Base-by-base conservation (phyloP, 192 early-diverging fungal genomes). In the Paraglomus brasilianum region DNA sequence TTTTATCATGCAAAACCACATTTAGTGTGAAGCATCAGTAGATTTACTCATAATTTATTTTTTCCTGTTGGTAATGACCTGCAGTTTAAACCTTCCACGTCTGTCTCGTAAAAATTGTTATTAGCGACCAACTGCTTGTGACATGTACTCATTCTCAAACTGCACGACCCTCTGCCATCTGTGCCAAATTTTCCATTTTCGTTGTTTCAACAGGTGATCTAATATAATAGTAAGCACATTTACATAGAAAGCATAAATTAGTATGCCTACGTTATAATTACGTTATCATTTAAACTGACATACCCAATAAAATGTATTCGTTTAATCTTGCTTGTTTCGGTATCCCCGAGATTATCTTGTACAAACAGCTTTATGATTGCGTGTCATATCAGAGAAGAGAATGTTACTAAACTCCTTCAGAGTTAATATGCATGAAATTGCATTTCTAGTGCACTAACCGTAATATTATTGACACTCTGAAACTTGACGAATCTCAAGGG, bases 401-500 rank as follows among this genome's bases (percentile, higher is more conserved):
- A 30, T 30, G 30, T 30, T 30, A 30, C 30, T 30, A 30, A 30
- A 30, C 30, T 30, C 30, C 30, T 30, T 30, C 30, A 30, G 30
- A 30, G 30, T 30, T 30, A 30, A 30, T 30, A 30, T 30, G 30
- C 30, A 30, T 30, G 30, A 30, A 30, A 30, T 30, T 30, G 30
- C 30, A 30, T 10, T 44, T n/a, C 24, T 11, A 10, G 21, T 46
- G 22, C 46, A 70, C 78, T 69, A 74, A 91, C 83, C 51, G 90
- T 86, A 57, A 97, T 51, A 66, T 79, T 90, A 58, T 82, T 87
- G 39, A 98, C 88, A 65, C 84, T 89, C 81, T 98, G 96, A 80
- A 94, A 98, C 60, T 93, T 92, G 64, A 98, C 96, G 77, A 93
- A 98, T 52, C 92, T 86, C 72, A 98, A 83, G 8, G 82, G 80